Evolutionary conservation across 257 asterid genomes (phyloP).

Genomic region (Solanum chiquidenum): DNA sequence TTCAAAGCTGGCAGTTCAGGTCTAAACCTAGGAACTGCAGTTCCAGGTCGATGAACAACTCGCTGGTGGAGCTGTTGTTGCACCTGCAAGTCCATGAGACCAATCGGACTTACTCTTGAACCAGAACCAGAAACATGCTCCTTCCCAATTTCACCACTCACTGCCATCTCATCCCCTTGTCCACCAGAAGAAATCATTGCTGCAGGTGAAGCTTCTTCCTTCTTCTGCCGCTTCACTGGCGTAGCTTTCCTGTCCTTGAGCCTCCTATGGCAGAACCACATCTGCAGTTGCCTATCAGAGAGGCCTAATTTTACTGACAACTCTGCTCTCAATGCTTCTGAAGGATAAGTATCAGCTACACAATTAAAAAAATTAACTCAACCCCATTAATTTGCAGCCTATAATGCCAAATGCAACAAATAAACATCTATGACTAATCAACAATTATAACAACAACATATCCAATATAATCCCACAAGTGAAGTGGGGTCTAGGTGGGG

Average conservation of each 20-base stretch:
- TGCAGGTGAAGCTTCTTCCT: conserved; percentile 26
- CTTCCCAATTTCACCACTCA: conserved; percentile 25
- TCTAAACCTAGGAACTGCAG: conserved; percentile 63
- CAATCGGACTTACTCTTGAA: conserved; percentile 24
- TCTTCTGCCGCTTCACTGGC: conserved; percentile 36
- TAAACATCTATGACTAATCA: neutral
- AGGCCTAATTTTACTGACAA: conserved; percentile 69
- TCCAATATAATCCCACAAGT: neutral
- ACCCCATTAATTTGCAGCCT: neutral
- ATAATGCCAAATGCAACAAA: neutral
- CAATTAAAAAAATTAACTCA: conserved; percentile 7
- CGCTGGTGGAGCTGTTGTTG: conserved; percentile 14
- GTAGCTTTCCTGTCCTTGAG: conserved; percentile 65
- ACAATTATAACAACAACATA: neutral
- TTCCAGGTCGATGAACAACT: conserved; percentile 60
- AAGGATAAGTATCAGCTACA: conserved; percentile 67
- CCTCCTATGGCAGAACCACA: conserved; percentile 98
- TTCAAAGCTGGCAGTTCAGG: conserved; percentile 41
- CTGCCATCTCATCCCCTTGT: conserved; percentile 14
- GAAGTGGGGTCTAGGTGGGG: neutral
- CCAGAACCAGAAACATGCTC: conserved; percentile 27
- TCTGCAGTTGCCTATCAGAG: conserved; percentile 81
- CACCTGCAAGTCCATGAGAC: conserved; percentile 14
- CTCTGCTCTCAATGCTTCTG: conserved; percentile 70
- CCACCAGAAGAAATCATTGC: conserved; percentile 33